These are phyloP conservation scores for Sarcodon aspratus DNA, from an alignment of 768 basidiomycete genomes.

Conservation along the genomic window DNA sequence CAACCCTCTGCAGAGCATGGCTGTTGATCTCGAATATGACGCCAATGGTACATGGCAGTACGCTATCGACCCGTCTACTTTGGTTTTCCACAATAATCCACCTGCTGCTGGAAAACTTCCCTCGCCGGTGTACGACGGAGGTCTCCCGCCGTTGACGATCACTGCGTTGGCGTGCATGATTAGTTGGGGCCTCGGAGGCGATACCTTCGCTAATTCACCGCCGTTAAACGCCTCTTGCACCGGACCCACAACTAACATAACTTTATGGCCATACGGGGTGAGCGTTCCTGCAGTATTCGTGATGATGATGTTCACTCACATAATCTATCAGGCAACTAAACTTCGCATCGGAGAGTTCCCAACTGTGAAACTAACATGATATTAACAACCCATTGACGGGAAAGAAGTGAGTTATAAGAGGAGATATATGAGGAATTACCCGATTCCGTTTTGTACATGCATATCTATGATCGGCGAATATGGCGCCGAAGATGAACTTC, in stretches of 20 bases:
- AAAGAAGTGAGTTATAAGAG: too few relatives aligned
- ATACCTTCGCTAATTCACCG: conserved; percentile 37
- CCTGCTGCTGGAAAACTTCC: conserved; percentile 14
- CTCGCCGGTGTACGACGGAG: conserved; percentile 30
- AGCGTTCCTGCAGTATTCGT: conserved; percentile 10
- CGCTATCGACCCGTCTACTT: conserved; percentile 36
- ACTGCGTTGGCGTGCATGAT: conserved; percentile 39
- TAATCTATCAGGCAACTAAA: conserved; percentile 16
- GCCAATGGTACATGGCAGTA: conserved; percentile 38
- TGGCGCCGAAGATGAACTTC: too few relatives aligned
- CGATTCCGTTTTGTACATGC: too few relatives aligned
- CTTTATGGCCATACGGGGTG: conserved; percentile 37
- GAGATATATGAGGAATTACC: too few relatives aligned
- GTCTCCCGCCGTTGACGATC: conserved; percentile 34
- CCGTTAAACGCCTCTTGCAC: conserved; percentile 32
- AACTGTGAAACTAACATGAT: conserved; percentile 7
- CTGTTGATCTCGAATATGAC: conserved; percentile 39
- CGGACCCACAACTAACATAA: conserved; percentile 28
- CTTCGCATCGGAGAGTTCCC: conserved; percentile 22
- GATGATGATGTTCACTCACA: background rate
- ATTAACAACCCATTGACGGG: too few relatives aligned
- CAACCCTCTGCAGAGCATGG: conserved; percentile 32
- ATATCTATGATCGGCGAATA: too few relatives aligned
- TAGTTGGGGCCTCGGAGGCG: conserved; percentile 32
- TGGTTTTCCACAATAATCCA: conserved; percentile 15